These are phyloP conservation scores for Talaromyces sp. DNA, from an alignment of 2,329 filamentous ascomycete genomes.

Conservation along the genomic window DNA sequence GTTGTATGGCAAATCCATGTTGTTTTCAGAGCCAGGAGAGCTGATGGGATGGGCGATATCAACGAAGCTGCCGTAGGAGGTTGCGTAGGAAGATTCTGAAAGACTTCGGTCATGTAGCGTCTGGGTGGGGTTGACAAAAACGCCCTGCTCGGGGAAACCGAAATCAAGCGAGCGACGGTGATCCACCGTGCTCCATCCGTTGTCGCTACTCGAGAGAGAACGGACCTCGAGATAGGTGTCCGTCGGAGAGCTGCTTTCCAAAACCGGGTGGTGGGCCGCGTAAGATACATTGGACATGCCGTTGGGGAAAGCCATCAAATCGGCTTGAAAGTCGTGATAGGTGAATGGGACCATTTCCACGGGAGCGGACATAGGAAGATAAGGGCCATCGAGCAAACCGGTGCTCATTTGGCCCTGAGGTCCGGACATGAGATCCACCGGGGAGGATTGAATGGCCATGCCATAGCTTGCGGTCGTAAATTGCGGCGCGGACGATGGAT, in stretches of 20 bases:
- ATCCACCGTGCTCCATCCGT: slow-evolving; percentile 84
- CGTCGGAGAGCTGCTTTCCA: slow-evolving; percentile 67
- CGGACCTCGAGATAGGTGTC: slow-evolving; percentile 83
- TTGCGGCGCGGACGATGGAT: slow-evolving; percentile 57
- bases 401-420: slow-evolving; percentile 65
- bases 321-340: slow-evolving; percentile 78
- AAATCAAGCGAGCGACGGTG: slow-evolving; percentile 72
- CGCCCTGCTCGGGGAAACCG: slow-evolving; percentile 60
- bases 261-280: slow-evolving; percentile 42
- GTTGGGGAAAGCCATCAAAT: slow-evolving; percentile 61
- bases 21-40: slow-evolving; percentile 79
- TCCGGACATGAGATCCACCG: slow-evolving; percentile 60
- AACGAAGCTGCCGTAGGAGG: slow-evolving; percentile 77
- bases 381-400: slow-evolving; percentile 65
- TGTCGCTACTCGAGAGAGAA: slow-evolving; percentile 82
- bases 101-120: slow-evolving; percentile 84
- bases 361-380: slow-evolving; percentile 55
- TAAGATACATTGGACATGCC: slow-evolving; percentile 52
- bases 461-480: slow-evolving; percentile 61
- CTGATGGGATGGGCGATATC: slow-evolving; percentile 79
- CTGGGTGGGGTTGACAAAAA: slow-evolving; percentile 90
- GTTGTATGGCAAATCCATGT: slow-evolving; percentile 60
- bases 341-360: slow-evolving; percentile 70
- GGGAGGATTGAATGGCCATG: slow-evolving; percentile 47
- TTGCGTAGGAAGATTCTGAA: slow-evolving; percentile 80